These are phyloP conservation scores for Apiospora phragmitis DNA, from an alignment of 2,329 filamentous ascomycete species.

Conservation along the genomic window DNA sequence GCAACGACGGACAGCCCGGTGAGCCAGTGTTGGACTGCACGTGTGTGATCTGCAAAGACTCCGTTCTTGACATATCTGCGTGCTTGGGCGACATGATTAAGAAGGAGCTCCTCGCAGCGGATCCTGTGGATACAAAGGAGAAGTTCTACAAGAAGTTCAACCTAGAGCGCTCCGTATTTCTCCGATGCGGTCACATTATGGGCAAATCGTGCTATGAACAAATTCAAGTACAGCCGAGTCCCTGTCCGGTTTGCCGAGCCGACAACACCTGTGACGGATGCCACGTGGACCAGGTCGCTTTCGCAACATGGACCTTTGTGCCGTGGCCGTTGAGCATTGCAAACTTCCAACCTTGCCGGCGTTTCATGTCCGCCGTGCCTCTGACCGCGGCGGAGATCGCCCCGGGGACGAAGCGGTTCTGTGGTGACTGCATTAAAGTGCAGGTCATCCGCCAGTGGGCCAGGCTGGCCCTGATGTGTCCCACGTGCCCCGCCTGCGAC, in stretches of 20 bases:
- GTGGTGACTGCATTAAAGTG: not conserved
- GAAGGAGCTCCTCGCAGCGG: not conserved
- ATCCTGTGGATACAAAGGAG: not conserved
- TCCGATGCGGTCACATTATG: not conserved
- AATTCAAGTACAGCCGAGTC: rapidly evolving
- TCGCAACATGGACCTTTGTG: not conserved
- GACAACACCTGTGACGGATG: not conserved
- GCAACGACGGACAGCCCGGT: not conserved
- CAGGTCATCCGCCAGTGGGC: not conserved
- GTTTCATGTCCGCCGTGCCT: not conserved
- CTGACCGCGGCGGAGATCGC: not conserved
- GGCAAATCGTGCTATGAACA: not conserved
- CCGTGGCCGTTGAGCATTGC: not conserved
- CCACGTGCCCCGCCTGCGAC: not conserved
- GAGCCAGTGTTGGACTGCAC: not conserved
- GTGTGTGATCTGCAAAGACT: not conserved
- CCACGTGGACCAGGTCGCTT: rapidly evolving
- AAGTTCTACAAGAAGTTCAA: not conserved
- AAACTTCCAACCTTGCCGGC: not conserved
- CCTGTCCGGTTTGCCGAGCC: not conserved
- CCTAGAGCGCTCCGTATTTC: not conserved
- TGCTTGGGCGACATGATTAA: not conserved
- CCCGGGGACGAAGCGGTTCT: not conserved
- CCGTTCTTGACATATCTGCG: not conserved
- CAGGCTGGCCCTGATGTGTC: not conserved